Conservation (phyloP, 345 rosid species). For the Physaria fendleri region DNA sequence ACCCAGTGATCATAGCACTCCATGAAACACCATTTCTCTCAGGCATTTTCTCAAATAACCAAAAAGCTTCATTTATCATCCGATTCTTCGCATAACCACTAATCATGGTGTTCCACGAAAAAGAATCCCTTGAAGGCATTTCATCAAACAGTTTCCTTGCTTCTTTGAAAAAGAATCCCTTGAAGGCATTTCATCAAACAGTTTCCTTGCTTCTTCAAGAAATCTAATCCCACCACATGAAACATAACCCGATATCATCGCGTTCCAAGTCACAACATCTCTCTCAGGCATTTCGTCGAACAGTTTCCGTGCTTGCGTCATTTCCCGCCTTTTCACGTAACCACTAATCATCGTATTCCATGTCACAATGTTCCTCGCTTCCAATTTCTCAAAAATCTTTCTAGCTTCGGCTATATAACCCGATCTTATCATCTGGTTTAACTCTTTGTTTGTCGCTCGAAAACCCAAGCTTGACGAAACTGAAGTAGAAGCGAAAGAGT, state of each 20-base stretch:
- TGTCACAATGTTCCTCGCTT: constrained; percentile 38
- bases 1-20: constrained; percentile 62
- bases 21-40: constrained; percentile 40
- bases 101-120: constrained; percentile 74
- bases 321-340: constrained; percentile 36
- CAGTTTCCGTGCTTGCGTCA: constrained; percentile 45
- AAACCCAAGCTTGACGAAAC: constrained; percentile 20
- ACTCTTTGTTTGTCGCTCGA: constrained; percentile 37
- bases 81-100: constrained; percentile 64
- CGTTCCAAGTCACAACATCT: constrained; percentile 57
- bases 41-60: constrained; percentile 49
- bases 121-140: constrained; percentile 28
- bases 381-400: constrained; percentile 36
- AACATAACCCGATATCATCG: constrained; percentile 57
- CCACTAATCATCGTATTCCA: constrained; percentile 70
- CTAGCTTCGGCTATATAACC: constrained; percentile 51
- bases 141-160: constrained; percentile 29
- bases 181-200: constrained; percentile 33
- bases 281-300: constrained; percentile 58
- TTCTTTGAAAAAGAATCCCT: constrained; percentile 29
- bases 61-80: constrained; percentile 45
- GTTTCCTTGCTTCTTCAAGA: constrained; percentile 24
- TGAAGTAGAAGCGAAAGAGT: constrained; percentile 7
- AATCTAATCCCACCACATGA: constrained; percentile 41
- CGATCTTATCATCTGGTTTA: constrained; percentile 38